Base-by-base conservation (phyloP, 2,329 filamentous ascomycete genomes). In the Penicillium sp. region DNA sequence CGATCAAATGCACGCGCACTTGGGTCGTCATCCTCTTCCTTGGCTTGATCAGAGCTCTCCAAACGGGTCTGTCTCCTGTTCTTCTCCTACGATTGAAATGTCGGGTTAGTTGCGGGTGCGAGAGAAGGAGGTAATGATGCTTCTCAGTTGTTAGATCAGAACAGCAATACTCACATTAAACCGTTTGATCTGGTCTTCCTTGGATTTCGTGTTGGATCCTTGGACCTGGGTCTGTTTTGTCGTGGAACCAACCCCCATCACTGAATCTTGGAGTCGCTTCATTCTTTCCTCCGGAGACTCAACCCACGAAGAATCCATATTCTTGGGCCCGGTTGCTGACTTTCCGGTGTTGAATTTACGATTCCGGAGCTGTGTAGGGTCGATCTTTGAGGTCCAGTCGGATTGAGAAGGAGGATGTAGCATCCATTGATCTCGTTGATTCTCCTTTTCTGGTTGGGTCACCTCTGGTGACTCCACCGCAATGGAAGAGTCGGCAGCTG, bases 241-340 rank as follows among this genome's bases (percentile, higher is more conserved):
- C 27, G 60, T 47, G 27, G 72, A 67, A 54, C 72, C 75, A 3
- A 92, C 84, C 0, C 92, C 92, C 62, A 97, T 82, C 10, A 96
- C 88, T 49, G 94, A 85, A 69, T 96, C 86, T 63, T 88, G 87
- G 21, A 97, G 75, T 38, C 91, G 82, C 72, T 88, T 87, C 54
- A 89, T 84, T 72, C 95, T 96, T 74, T 97, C 84, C 69, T 93
- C 89, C 0, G 91, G 89, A 8, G 91, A 96, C 72, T 97, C 93
- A 0, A 90, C 92, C 93, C 93, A 97, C 41, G 93, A 85, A 21
- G 84, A 85, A 67, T 71, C 69, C 16, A 75, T 71, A 5, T 60
- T 50, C 11, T 70, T 75, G 16, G 72, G 71, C 4, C 70, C 72
- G 9, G 65, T 64, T 13, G 83, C 79, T 3, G 81, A 79, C 65